Evolutionary conservation across 306 rosid species (phyloP), one percentile per base, ranked within the genome.

Genomic region (Cucurbita moschata): DNA sequence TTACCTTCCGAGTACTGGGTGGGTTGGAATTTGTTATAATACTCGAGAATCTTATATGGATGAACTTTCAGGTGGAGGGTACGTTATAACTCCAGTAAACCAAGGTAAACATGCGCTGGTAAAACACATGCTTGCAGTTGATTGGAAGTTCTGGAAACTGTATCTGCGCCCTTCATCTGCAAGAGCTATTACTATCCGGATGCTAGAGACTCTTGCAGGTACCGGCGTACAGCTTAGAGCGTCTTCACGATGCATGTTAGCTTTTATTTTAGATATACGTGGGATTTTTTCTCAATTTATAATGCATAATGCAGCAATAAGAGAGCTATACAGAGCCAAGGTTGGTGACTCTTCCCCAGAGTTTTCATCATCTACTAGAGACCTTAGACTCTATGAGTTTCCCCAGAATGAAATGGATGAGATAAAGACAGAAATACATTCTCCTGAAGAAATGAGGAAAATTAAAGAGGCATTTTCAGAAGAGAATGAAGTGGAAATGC

Each of bases 181-280:
- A 62, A 84, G 90, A 72, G 56, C 91, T 77, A 83, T 86, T 68
- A 92, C 96, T 46, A 77, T 90, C 50, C 81, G 86, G 5, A 92
- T 92, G 98, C 90, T 92, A 66, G 98, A 88, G 82, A 83, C 87
- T 77, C 58, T 88, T 42, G 96, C 98, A 4, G 96, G 98, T 87
- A 81, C 59, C 7, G 21, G 35, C 79, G 79, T 50, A 60, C 69
- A 65, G 56, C 53, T 76, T 75, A 51, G 59, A 16, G 66, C 63
- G 16, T 39, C 12, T 66, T 68, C 8, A 15, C 71, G 3, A 76
- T 44, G 51, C 23, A 18, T 0, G 64, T 58, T 12, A 30, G 46
- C 1, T 37, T 43, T 49, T 10, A 40, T 56, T 40, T 52, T 52
- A 10, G n/a, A 35, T 71, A n/a, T 39, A 35, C 9, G 4, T 42